A percentile compares a stretch with the other conserved stretches of the same genome.
These are phyloP conservation scores for Microdochium nivale DNA, from an alignment of 2,329 filamentous ascomycete genomes.

Conservation along the genomic window DNA sequence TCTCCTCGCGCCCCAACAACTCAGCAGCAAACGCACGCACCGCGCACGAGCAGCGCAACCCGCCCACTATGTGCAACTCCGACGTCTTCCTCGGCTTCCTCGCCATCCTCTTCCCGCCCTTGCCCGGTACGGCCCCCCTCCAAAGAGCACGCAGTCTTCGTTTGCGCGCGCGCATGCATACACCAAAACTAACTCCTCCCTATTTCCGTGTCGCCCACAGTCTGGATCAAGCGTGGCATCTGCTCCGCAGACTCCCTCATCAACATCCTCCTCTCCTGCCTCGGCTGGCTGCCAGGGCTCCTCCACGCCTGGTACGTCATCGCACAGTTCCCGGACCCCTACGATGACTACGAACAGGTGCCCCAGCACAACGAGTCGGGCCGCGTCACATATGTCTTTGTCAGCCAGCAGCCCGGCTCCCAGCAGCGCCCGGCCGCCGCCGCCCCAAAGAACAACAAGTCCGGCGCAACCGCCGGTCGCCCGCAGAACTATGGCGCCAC, in stretches of 20 bases:
- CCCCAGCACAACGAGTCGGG: conserved; percentile 47
- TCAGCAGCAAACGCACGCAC: neutral
- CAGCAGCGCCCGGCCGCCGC: conserved; percentile 19
- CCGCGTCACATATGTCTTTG: conserved; percentile 71
- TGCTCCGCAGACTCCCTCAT: conserved; percentile 90
- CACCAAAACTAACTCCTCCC: conserved; percentile 19
- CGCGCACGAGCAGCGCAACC: neutral
- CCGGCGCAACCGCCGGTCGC: too few species aligned
- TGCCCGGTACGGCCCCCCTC: conserved; percentile 45
- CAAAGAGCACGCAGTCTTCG: too few species aligned
- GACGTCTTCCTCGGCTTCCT: conserved; percentile 57
- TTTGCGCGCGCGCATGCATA: too few species aligned
- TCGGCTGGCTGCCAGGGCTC: conserved; percentile 78
- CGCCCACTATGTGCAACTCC: conserved; percentile 42
- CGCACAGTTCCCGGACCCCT: conserved; percentile 71
- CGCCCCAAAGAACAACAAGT: conserved; percentile 14
- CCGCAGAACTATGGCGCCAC: conserved; percentile 18
- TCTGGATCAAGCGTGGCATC: conserved; percentile 94
- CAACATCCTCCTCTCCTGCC: conserved; percentile 81
- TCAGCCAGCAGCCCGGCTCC: conserved; percentile 35
- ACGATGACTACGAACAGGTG: conserved; percentile 61
- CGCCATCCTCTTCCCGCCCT: conserved; percentile 56
- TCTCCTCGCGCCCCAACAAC: neutral
- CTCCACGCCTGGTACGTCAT: conserved; percentile 99
- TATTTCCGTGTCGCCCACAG: conserved; percentile 44